Evolutionary conservation across 345 rosid species (phyloP).

Genomic region (Citrus reticulata): DNA sequence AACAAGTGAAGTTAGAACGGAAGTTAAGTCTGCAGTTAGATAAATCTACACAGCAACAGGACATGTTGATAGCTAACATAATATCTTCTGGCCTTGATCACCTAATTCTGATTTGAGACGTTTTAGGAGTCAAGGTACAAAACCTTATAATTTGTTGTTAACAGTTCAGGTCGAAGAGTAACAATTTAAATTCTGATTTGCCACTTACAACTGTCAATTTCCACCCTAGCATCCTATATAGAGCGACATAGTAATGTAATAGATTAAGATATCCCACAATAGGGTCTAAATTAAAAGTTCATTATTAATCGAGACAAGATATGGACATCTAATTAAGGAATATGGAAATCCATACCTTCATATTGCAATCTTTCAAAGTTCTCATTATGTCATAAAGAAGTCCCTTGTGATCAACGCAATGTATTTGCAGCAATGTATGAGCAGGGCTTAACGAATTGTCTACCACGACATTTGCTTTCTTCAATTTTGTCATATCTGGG

Average conservation of each 20-base stretch:
- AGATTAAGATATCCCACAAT: background rate
- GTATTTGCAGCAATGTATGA: slow-evolving; percentile 71
- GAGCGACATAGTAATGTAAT: background rate
- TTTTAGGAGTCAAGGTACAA: background rate
- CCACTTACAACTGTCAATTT: too few relatives aligned
- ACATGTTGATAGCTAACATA: background rate
- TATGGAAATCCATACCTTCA: slow-evolving; percentile 44
- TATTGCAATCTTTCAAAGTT: slow-evolving; percentile 75
- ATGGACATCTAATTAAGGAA: background rate
- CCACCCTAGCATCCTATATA: background rate
- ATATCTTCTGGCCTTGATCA: background rate
- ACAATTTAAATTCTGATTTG: background rate
- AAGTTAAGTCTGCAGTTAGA: background rate
- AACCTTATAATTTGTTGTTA: background rate
- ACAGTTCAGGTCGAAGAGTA: background rate
- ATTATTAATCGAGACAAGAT: background rate
- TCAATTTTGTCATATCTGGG: slow-evolving; percentile 54
- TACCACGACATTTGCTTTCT: slow-evolving; percentile 40
- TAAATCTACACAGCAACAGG: background rate
- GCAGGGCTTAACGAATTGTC: slow-evolving; percentile 81
- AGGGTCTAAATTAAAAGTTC: background rate
- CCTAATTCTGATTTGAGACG: background rate
- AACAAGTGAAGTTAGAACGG: background rate
- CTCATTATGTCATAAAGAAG: slow-evolving; percentile 74
- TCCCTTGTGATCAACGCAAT: slow-evolving; percentile 72